Evolutionary conservation across 2,329 filamentous ascomycete species (phyloP).

Genomic region (Colletotrichum sp.): DNA sequence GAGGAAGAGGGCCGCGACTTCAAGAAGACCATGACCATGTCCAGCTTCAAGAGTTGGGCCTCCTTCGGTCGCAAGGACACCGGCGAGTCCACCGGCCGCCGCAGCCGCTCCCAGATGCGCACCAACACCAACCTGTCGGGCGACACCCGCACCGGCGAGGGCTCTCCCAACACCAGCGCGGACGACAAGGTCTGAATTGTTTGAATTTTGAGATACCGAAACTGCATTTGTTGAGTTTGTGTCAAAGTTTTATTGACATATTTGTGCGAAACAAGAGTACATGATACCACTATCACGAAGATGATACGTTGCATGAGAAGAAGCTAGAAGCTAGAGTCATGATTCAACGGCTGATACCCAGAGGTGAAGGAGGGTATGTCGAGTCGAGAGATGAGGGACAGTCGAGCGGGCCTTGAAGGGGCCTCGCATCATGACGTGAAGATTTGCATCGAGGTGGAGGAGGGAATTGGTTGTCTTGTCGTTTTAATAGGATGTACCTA

Average conservation of each 20-base stretch:
- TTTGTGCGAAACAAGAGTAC: conserved; percentile 1
- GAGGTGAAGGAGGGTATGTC: background rate
- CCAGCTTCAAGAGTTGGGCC: conserved; percentile 55
- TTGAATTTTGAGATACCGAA: background rate
- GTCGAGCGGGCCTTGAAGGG: background rate
- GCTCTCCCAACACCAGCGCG: conserved; percentile 1
- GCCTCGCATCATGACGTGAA: background rate
- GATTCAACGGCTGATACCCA: background rate
- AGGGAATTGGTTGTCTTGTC: background rate
- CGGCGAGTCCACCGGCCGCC: conserved; percentile 33
- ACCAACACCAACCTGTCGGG: conserved; percentile 21
- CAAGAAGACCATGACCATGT: conserved; percentile 55
- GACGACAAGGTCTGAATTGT: conserved; percentile 12
- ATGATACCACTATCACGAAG: conserved; percentile 19
- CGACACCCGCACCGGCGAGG: conserved; percentile 17
- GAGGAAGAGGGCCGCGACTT: conserved; percentile 44
- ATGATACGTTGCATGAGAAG: background rate
- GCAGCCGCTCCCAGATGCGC: conserved; percentile 15
- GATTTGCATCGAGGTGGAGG: background rate
- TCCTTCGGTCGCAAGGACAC: conserved; percentile 47
- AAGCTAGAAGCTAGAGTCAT: background rate
- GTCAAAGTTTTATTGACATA: background rate
- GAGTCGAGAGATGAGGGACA: background rate
- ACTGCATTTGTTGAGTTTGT: background rate
- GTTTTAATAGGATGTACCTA: background rate